These are phyloP conservation scores for Kwoniella sp. DNA, from an alignment of 768 basidiomycete species.

Conservation along the genomic window DNA sequence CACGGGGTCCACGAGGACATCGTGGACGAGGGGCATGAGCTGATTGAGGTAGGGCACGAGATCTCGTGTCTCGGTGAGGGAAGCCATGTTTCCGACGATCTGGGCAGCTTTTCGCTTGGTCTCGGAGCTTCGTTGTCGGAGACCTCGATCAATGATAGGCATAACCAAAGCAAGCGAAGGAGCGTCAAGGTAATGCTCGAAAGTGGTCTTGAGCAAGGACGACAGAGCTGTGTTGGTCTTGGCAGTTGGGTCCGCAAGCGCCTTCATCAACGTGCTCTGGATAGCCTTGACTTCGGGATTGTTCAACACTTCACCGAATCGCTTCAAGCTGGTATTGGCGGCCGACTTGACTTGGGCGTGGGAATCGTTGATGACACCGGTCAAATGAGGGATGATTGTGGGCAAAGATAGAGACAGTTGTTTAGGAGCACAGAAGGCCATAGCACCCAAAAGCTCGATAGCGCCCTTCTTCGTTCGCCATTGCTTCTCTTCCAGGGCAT, in stretches of 20 bases:
- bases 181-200: slow-evolving; percentile 97
- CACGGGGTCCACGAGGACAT: slow-evolving; percentile 92
- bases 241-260: slow-evolving; percentile 83
- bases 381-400: slow-evolving; percentile 93
- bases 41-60: slow-evolving; percentile 91
- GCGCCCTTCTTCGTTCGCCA: slow-evolving; percentile 96
- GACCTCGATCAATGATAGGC: slow-evolving; percentile 89
- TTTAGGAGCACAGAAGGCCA: slow-evolving; percentile 96
- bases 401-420: slow-evolving; percentile 93
- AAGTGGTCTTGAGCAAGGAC: slow-evolving; percentile 88
- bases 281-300: slow-evolving; percentile 95
- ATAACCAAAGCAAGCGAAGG: slow-evolving; percentile 95
- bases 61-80: slow-evolving; percentile 62
- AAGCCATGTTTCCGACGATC: slow-evolving; percentile 88
- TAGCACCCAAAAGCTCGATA: slow-evolving; percentile 90
- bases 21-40: slow-evolving; percentile 85
- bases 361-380: slow-evolving; percentile 92
- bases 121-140: slow-evolving; percentile 88
- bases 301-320: slow-evolving; percentile 96
- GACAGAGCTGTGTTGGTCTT: slow-evolving; percentile 84
- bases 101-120: slow-evolving; percentile 94
- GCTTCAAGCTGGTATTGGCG: slow-evolving; percentile 93
- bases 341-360: slow-evolving; percentile 92
- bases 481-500: slow-evolving; percentile 93
- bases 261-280: slow-evolving; percentile 86